Evolutionary conservation across 2,329 filamentous ascomycete species (phyloP), one percentile per base, ranked within the genome.

Genomic region (Colletotrichum aenigma): DNA sequence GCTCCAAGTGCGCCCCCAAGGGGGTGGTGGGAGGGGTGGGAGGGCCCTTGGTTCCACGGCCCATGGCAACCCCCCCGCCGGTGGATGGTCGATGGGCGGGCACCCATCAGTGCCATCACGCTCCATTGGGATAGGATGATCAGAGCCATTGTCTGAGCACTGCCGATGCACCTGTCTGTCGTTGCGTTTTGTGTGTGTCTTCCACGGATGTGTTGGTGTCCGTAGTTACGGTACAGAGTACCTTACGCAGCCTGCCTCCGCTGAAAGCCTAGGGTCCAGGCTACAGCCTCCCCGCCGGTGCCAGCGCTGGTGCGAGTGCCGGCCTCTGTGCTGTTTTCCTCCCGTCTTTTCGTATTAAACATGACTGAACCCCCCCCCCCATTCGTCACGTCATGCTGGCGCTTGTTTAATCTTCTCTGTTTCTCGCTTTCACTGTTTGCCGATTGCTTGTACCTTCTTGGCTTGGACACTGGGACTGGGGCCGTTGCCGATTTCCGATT

Each of bases 141-240:
- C 68, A 75, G 71, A 74, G 71, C 72, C 48, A 65, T 43, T 65
- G 72, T 75, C 72, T 71, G 72, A 71, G 72, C 72, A 75, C 62
- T 62, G 69, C 72, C 72, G 69, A 72, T 70, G 69, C 72, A 72
- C 62, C 72, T 61, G 69, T 55, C 68, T 65, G 52, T 66, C 55
- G 24, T 28, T 38, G n/a, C 24, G 16, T 66, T 10, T n/a, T 16
- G 24, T 13, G 62, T 15, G 58, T 64, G 32, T 64, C 18, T 48
- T n/a, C 36, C 16, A 48, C 18, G 18, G 18, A 48, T 15, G 62
- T 21, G 32, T 64, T 64, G 61, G 21, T 34, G 43, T 18, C 24
- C n/a, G 43, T 56, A 56, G 43, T n/a, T 26, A 26, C 24, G 16
- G 15, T 12, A 34, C 65, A 24, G 2, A 32, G n/a, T 7, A 52